A percentile compares a stretch with the other conserved stretches of the same genome.
Conservation (phyloP, 805 yeast species). For the Saturnispora gosingensis region DNA sequence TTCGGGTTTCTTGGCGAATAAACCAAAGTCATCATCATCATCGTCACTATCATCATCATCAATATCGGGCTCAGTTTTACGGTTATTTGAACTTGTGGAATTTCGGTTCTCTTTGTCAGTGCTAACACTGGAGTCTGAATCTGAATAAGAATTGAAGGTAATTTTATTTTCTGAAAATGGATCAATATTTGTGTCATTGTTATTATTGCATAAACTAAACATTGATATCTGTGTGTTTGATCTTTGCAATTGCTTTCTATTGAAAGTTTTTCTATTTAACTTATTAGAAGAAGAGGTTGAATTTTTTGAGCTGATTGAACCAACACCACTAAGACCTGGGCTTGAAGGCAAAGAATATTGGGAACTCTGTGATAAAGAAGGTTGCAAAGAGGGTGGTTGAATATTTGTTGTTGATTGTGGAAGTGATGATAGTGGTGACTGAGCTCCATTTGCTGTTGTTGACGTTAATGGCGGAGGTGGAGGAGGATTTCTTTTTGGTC, state of each 20-base stretch:
- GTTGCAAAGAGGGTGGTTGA: slow-evolving; percentile 4
- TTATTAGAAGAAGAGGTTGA: neutral
- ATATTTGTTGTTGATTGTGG: slow-evolving; percentile 17
- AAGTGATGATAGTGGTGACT: slow-evolving; percentile 22
- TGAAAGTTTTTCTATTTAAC: neutral
- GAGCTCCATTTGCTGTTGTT: neutral
- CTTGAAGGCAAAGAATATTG: neutral
- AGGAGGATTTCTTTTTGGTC: slow-evolving; percentile 22
- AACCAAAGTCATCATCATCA: slow-evolving; percentile 9
- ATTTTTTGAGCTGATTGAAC: slow-evolving; percentile 2
- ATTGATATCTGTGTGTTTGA: slow-evolving; percentile 11
- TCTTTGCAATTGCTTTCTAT: slow-evolving; percentile 9
- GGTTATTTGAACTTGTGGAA: no score
- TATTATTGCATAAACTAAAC: slow-evolving; percentile 9
- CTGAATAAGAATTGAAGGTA: slow-evolving; percentile 41
- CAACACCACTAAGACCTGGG: neutral
- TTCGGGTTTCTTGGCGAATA: slow-evolving; percentile 64
- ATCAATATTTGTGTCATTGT: slow-evolving; percentile 26
- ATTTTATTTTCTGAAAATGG: slow-evolving; percentile 64
- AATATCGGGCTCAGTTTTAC: neutral
- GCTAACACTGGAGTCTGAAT: neutral
- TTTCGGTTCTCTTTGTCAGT: neutral
- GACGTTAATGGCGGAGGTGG: slow-evolving; percentile 29
- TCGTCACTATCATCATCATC: slow-evolving; percentile 22
- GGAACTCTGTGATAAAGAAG: neutral